Percentiles rank a stretch among this genome's conserved stretches.
Conservation (phyloP, 1,284 basidiomycete genomes). For the Xerocomus minutiporus region DNA sequence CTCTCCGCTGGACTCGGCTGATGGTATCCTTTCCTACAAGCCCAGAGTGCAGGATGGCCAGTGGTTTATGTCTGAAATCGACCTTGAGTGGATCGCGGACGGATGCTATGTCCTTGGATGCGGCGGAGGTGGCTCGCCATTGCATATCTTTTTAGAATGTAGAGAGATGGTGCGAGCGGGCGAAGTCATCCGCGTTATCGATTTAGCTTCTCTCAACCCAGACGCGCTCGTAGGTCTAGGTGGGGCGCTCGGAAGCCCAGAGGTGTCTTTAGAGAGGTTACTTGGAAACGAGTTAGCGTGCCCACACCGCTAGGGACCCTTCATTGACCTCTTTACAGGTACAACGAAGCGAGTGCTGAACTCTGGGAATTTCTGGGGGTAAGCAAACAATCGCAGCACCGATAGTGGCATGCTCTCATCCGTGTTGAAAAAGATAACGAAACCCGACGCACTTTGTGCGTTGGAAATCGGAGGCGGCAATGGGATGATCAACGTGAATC, state of each 20-base stretch:
- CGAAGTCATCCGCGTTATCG: conserved; percentile 40
- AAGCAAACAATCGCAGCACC: neutral
- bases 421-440: neutral
- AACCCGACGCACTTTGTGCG: conserved; percentile 37
- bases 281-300: conserved; percentile 38
- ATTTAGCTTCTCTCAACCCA: conserved; percentile 22
- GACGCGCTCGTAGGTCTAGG: conserved; percentile 36
- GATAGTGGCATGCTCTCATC: conserved; percentile 10
- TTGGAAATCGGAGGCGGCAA: conserved; percentile 57
- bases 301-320: conserved; percentile 3
- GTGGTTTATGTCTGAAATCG: conserved; percentile 40
- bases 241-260: conserved; percentile 36
- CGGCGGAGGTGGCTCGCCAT: conserved; percentile 51
- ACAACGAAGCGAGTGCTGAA: conserved; percentile 29
- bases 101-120: conserved; percentile 53
- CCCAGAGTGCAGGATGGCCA: conserved; percentile 33
- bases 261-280: conserved; percentile 36
- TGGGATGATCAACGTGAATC: conserved; percentile 46
- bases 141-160: conserved; percentile 44
- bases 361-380: conserved; percentile 28
- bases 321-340: conserved; percentile 14
- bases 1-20: conserved; percentile 10
- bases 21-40: conserved; percentile 31
- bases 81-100: conserved; percentile 49
- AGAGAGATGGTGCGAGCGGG: conserved; percentile 47